Evolutionary conservation across 768 basidiomycete species (phyloP), one percentile per base, ranked within the genome.

Genomic region (Podaxis mareebaensis): DNA sequence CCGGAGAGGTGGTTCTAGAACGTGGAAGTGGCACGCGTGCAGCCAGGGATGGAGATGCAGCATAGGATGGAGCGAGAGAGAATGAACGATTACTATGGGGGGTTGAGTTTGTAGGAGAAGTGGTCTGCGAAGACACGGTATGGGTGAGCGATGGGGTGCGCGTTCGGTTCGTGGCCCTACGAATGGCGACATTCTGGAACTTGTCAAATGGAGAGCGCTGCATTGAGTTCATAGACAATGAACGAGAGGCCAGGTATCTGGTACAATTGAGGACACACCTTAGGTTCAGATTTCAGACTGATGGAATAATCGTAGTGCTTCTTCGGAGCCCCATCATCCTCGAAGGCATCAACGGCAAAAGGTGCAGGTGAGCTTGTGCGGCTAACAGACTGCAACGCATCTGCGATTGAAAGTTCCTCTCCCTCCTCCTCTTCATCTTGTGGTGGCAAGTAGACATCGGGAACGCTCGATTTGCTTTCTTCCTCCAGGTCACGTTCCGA

Each of bases 81-180:
- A 79, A 64, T 3, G 87, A 87, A 44, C 76, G 77, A 60, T 74
- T 81, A 63, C 86, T 88, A 12, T 78, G 80, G 24, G 89, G 89
- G 1, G 89, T 91, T 2, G 89, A 87, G 65, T 89, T 81, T 1
- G 84, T 72, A 0, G 87, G 82, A 4, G 87, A 89, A 11, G 88
- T 85, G 0, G 81, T 78, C 24, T 79, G 80, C 1, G 86, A 87
- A 38, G 85, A 82, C 0, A 82, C 80, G 1, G 87, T 89, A 56
- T 82, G 83, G 7, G 89, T 83, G 8, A 91, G 77, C 1, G 89
- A 90, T 4, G 89, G 89, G 4, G 88, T 90, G 28, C 89, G 84
- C 20, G 79, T 77, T 30, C 85, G 81, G 20, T 79, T 68, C 40
- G 80, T 69, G 17, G 83, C 79, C 61, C 80, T 81, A 36, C 88